These are phyloP conservation scores for Lipomyces lipofer DNA, from an alignment of 805 yeast genomes.

Conservation along the genomic window DNA sequence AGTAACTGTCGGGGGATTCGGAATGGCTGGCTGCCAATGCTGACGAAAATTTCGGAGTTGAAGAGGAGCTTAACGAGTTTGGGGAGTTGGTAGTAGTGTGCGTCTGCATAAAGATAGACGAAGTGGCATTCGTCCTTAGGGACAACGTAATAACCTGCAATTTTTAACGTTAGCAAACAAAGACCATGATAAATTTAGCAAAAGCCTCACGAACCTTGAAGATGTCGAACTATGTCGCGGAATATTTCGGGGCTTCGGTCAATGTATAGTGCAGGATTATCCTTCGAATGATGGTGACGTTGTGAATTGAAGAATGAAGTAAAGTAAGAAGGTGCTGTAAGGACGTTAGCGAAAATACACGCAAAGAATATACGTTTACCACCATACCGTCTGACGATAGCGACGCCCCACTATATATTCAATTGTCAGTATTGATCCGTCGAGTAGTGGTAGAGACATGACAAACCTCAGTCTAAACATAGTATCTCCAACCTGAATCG, in stretches of 20 bases:
- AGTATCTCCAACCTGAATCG: constrained; percentile 33
- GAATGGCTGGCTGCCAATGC: constrained; percentile 61
- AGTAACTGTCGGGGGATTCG: constrained; percentile 59
- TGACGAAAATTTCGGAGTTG: constrained; percentile 57
- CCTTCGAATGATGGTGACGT: constrained; percentile 40
- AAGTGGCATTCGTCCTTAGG: constrained; percentile 62
- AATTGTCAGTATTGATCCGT: too few species aligned
- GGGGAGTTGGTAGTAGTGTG: constrained; percentile 67
- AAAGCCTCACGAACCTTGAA: too few species aligned
- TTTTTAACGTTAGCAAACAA: too few species aligned
- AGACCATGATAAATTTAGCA: too few species aligned
- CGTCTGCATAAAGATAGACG: constrained; percentile 65
- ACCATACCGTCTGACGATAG: constrained; percentile 77
- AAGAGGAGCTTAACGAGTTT: constrained; percentile 52
- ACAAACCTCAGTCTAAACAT: constrained; percentile 29
- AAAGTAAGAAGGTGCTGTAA: constrained; percentile 70
- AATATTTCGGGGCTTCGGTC: constrained; percentile 76
- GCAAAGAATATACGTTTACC: not conserved
- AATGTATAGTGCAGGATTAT: constrained; percentile 50
- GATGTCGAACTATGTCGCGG: constrained; percentile 63
- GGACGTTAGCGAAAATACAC: not conserved
- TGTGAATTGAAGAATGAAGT: constrained; percentile 59
- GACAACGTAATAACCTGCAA: constrained; percentile 61
- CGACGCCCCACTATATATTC: too few species aligned
- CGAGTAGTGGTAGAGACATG: too few species aligned